Evolutionary conservation across 73 alveolate genomes (phyloP).

Genomic region (Halteria grandinella): DNA sequence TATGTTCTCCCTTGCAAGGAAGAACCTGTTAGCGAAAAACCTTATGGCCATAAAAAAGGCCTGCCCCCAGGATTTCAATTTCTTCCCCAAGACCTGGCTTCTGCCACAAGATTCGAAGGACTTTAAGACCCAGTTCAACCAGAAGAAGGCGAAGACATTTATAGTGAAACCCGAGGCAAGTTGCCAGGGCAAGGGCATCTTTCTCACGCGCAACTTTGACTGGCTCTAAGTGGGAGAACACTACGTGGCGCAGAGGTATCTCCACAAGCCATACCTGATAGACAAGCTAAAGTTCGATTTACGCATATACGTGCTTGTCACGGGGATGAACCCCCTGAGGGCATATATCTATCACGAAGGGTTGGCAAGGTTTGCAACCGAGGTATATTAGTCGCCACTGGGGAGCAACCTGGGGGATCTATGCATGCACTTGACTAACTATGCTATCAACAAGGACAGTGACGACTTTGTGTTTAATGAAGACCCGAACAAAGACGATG

Average conservation of each 20-base stretch:
- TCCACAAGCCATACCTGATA: slow-evolving; percentile 90
- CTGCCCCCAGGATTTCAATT: slow-evolving; percentile 78
- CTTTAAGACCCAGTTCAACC: slow-evolving; percentile 64
- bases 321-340: slow-evolving; percentile 94
- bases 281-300: slow-evolving; percentile 94
- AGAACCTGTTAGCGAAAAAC: slow-evolving; percentile 79
- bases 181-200: slow-evolving; percentile 89
- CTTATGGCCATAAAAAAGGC: slow-evolving; percentile 75
- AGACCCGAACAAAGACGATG: slow-evolving; percentile 78
- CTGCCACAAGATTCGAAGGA: slow-evolving; percentile 83
- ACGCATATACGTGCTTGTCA: slow-evolving; percentile 92
- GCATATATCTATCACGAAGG: slow-evolving; percentile 93
- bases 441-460: slow-evolving; percentile 85
- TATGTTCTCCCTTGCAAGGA: slow-evolving; percentile 81
- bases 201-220: slow-evolving; percentile 75
- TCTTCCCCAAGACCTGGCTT: slow-evolving; percentile 90
- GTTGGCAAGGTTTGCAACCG: slow-evolving; percentile 96
- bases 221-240: slow-evolving; percentile 77
- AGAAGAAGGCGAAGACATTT: slow-evolving; percentile 75
- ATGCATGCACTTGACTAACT: slow-evolving; percentile 92
- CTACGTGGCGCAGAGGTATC: slow-evolving; percentile 86
- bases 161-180: slow-evolving; percentile 86
- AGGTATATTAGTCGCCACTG: slow-evolving; percentile 79
- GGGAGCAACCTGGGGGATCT: slow-evolving; percentile 75
- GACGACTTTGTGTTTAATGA: slow-evolving; percentile 77